These are phyloP conservation scores for Coemansia sp. DNA, from an alignment of 192 early-diverging fungal genomes.

Conservation along the genomic window DNA sequence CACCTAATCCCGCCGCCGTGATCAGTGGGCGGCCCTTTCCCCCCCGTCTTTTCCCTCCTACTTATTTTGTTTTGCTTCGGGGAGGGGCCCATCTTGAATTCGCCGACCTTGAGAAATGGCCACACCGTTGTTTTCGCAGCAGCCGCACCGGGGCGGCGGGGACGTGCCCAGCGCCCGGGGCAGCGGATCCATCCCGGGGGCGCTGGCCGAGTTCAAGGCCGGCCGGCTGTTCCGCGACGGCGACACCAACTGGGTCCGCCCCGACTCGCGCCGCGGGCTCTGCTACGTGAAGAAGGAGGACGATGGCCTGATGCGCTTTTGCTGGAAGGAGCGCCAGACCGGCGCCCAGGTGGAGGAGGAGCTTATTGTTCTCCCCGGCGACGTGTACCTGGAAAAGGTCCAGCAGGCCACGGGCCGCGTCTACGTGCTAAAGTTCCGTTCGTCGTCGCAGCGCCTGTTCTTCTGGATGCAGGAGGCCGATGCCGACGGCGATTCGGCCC, in stretches of 20 bases:
- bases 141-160: conserved; percentile 1
- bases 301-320: conserved; percentile 72
- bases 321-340: conserved; percentile 65
- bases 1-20: too few species aligned
- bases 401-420: conserved; percentile 62
- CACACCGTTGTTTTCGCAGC: conserved; percentile 23
- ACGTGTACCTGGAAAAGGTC: conserved; percentile 62
- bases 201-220: conserved; percentile 62
- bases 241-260: conserved; percentile 58
- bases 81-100: not conserved
- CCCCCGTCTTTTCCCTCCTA: not conserved
- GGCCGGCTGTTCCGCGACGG: conserved; percentile 64
- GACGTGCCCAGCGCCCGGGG: not conserved
- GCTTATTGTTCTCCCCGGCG: conserved; percentile 71
- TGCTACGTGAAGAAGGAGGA: conserved; percentile 46
- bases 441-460: conserved; percentile 69
- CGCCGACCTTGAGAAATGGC: conserved; percentile 15
- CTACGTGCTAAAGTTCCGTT: conserved; percentile 73
- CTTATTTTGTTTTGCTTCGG: not conserved
- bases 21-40: too few species aligned
- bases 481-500: conserved; percentile 52
- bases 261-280: conserved; percentile 66
- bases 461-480: conserved; percentile 79
- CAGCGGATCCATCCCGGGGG: conserved; percentile 6
- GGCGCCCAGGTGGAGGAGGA: conserved; percentile 41